Evolutionary conservation across 2,329 filamentous ascomycete species (phyloP).

Genomic region (Aureobasidium sp.): DNA sequence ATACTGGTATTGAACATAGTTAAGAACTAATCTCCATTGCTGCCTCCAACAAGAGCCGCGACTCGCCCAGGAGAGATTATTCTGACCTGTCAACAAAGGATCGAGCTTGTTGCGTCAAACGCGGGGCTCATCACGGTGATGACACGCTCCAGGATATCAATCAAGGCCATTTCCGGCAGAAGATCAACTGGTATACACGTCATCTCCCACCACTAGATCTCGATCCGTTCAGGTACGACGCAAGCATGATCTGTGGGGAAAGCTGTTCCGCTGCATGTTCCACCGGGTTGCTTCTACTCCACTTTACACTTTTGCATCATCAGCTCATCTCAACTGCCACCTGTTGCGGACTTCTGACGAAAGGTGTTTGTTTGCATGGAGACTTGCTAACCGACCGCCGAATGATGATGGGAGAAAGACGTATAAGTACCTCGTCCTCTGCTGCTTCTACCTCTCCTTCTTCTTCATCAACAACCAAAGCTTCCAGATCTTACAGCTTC

Average conservation of each 20-base stretch:
- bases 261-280: not conserved
- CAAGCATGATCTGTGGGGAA: conserved; percentile 1
- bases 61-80: not conserved
- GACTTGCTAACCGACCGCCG: not conserved
- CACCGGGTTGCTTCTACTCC: not conserved
- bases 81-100: not conserved
- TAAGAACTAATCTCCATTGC: fast-evolving
- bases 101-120: not conserved
- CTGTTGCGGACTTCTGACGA: not conserved
- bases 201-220: not conserved
- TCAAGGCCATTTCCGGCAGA: not conserved
- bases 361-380: not conserved
- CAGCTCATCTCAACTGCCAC: not conserved
- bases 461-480: not conserved
- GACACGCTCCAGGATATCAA: not conserved
- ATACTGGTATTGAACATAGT: too few species aligned
- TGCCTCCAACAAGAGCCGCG: not conserved
- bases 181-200: conserved; percentile 10
- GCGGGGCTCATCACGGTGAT: not conserved
- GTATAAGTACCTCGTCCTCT: conserved; percentile 11
- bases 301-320: conserved; percentile 3
- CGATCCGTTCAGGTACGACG: conserved; percentile 1
- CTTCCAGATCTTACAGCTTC: conserved; percentile 3
- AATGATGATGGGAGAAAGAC: not conserved
- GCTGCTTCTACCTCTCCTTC: not conserved